Conservation (phyloP, 257 asterid species). For the Solanum chiquidenum region DNA sequence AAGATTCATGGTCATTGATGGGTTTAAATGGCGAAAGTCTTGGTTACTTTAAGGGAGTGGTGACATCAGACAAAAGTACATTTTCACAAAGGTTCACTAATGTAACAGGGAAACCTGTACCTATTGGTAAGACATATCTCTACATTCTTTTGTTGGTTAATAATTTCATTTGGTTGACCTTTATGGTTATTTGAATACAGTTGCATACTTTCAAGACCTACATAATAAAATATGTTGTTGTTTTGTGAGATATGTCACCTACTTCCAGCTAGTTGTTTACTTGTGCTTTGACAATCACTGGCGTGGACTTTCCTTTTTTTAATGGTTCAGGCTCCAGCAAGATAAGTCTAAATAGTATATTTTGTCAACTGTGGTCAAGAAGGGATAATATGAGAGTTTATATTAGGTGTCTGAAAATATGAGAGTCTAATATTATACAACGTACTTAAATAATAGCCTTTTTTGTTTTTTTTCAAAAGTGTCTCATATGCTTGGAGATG, state of each 20-base stretch:
- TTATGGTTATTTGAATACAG: not conserved
- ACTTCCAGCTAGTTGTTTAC: not conserved
- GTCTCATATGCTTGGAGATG: not conserved
- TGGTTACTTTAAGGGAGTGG: constrained; percentile 69
- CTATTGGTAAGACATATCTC: constrained; percentile 44
- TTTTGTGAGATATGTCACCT: not conserved
- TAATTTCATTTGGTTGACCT: not conserved
- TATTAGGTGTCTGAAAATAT: not conserved
- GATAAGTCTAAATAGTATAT: not conserved
- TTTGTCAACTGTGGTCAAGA: not conserved
- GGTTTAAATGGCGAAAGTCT: constrained; percentile 57
- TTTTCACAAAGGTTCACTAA: constrained; percentile 55
- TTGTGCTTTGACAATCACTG: not conserved
- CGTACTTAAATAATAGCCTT: not conserved
- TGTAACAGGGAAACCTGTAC: constrained; percentile 65
- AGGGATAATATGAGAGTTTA: not conserved
- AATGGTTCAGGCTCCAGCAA: not conserved
- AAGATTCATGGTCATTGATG: constrained; percentile 57
- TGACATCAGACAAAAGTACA: constrained; percentile 65
- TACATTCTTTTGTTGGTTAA: not conserved
- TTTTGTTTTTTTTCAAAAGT: not conserved
- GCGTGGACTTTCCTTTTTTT: not conserved
- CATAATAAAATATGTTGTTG: not conserved
- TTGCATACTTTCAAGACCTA: not conserved
- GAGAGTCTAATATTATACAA: not conserved